These are phyloP conservation scores for Bretschneidera sinensis DNA, from an alignment of 345 rosid genomes.

Conservation along the genomic window DNA sequence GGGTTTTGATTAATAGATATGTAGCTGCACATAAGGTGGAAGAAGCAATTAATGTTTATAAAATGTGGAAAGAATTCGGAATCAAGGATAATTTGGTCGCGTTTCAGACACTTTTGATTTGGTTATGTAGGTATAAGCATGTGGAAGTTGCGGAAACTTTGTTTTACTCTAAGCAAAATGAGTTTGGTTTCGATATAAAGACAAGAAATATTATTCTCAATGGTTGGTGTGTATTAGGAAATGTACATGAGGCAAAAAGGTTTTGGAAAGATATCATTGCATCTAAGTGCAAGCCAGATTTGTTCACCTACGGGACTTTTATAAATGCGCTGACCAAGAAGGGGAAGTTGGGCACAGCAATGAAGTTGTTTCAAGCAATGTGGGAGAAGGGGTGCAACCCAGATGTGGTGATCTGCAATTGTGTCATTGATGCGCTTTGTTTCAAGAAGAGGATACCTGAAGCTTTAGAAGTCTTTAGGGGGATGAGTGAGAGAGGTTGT, in stretches of 20 bases:
- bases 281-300: constrained; percentile 39
- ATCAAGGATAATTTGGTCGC: constrained; percentile 30
- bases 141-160: constrained; percentile 49
- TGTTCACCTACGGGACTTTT: constrained; percentile 39
- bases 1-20: constrained; percentile 39
- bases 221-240: constrained; percentile 65
- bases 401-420: constrained; percentile 56
- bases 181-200: constrained; percentile 43
- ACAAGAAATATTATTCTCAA: constrained; percentile 49
- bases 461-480: constrained; percentile 37
- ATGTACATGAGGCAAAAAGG: constrained; percentile 55
- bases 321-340: constrained; percentile 55
- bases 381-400: constrained; percentile 38
- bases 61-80: constrained; percentile 41
- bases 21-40: constrained; percentile 51
- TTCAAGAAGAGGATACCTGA: constrained; percentile 61
- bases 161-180: constrained; percentile 28
- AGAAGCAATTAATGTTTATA: constrained; percentile 37
- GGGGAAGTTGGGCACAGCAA: constrained; percentile 50
- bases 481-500: constrained; percentile 35
- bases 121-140: constrained; percentile 56
- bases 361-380: constrained; percentile 47
- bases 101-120: constrained; percentile 47
- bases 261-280: constrained; percentile 50
- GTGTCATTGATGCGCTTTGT: constrained; percentile 55